Percentiles rank a stretch among this genome's conserved stretches.
phyloP scores from a whole-genome alignment of 2,329 filamentous ascomycete genomes.

The Aureobasidium subglaciale region DNA sequence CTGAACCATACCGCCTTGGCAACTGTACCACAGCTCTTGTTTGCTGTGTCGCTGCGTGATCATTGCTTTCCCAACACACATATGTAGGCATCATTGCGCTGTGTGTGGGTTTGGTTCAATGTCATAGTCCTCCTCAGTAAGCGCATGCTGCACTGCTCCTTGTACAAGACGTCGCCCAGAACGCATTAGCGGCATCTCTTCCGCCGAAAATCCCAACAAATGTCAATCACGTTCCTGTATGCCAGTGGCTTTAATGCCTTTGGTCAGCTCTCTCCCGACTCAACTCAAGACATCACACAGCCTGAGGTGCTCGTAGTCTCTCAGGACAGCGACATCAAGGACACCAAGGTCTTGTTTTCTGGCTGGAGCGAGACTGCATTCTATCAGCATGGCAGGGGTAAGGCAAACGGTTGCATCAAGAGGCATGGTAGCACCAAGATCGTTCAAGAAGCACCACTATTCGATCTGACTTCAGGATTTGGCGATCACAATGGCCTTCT shows the following conservation, averaged over 20 bases:
- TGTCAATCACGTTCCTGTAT: background rate
- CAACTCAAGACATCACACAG: background rate
- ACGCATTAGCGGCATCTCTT: background rate
- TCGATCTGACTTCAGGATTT: conserved; percentile 16
- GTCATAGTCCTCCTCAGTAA: background rate
- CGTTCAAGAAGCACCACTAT: conserved; percentile 16
- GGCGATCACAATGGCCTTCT: conserved; percentile 29
- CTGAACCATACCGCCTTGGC: background rate
- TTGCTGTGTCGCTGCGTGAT: conserved; percentile 5
- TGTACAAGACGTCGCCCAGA: background rate
- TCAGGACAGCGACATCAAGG: background rate
- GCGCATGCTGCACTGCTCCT: too few relatives aligned
- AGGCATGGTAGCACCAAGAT: conserved; percentile 3
- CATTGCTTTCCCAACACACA: background rate
- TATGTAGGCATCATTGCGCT: background rate
- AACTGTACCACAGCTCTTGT: background rate
- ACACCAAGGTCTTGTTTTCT: conserved; percentile 22
- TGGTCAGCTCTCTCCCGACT: background rate
- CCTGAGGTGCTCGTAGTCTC: background rate
- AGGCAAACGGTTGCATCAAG: conserved; percentile 18
- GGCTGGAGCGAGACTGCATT: conserved; percentile 29
- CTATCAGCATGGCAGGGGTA: conserved; percentile 10
- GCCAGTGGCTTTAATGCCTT: conserved; percentile 14
- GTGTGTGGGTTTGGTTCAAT: background rate
- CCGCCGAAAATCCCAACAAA: background rate